These are phyloP conservation scores for Clavispora santaluciae DNA, from an alignment of 805 yeast species.

Conservation along the genomic window DNA sequence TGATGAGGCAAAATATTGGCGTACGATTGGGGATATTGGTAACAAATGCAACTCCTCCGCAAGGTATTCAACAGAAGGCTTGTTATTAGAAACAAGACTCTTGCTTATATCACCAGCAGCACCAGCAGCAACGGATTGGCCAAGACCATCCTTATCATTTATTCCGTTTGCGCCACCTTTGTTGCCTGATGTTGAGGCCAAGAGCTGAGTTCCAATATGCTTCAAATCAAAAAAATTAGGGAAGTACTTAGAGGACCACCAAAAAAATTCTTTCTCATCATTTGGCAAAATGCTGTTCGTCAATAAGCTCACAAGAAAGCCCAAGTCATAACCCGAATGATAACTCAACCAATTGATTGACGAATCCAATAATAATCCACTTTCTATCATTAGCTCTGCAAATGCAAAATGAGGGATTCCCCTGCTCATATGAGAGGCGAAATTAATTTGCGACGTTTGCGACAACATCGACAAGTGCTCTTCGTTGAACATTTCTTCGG, in stretches of 20 bases:
- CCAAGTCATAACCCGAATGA: conserved; percentile 93
- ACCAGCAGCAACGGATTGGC: conserved; percentile 1
- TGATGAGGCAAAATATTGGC: conserved; percentile 28
- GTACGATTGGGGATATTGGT: conserved; percentile 51
- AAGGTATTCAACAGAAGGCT: conserved; percentile 53
- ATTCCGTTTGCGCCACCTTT: conserved; percentile 10
- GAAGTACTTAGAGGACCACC: conserved; percentile 67
- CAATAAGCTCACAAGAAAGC: conserved; percentile 75
- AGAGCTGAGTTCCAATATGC: conserved; percentile 36
- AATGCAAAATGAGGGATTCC: conserved; percentile 81
- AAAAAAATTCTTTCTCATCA: conserved; percentile 70
- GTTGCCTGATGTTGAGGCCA: conserved; percentile 17
- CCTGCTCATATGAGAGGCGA: conserved; percentile 61
- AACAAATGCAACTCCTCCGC: conserved; percentile 65
- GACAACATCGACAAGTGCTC: conserved; percentile 78
- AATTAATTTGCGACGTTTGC: conserved; percentile 76
- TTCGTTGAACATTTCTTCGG: conserved; percentile 76
- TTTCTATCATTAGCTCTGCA: conserved; percentile 77
- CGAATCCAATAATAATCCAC: conserved; percentile 75
- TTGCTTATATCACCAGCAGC: conserved; percentile 5
- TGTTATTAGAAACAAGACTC: conserved; percentile 16
- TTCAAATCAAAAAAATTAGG: conserved; percentile 85
- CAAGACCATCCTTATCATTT: conserved; percentile 13
- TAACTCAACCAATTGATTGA: conserved; percentile 83
- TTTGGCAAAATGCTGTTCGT: conserved; percentile 74